Base-by-base conservation (phyloP, 2,329 filamentous ascomycete species). In the Tolypocladium paradoxum region DNA sequence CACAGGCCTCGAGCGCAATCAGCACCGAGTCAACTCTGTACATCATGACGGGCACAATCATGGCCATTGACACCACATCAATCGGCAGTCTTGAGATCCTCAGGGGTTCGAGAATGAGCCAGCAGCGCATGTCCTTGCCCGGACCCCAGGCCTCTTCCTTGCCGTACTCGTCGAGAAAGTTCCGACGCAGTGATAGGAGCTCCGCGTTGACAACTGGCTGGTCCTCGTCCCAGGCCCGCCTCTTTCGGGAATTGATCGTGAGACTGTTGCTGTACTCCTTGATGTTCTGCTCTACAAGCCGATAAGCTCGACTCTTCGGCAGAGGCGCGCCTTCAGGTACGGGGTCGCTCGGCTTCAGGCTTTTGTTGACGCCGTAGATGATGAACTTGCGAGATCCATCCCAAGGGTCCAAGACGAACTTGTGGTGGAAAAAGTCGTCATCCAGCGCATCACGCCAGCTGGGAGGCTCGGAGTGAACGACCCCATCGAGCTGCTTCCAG, bases 161-260 rank as follows among this genome's bases (percentile, higher is more conserved):
- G 24, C 79, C 76, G 3, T 77, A 79, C 58, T 85, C 82, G 54
- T 92, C 89, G 1, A 97, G 76, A 35, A 93, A 77, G 65, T 97
- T 96, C 33, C 90, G 82, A n/a, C 90, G 83, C 35, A 90, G 76
- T 1, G 86, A 75, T 29, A 95, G 77, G 48, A 86, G 73, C 57
- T 92, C 81, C 0, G 86, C 90, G 60, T 85, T 78, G 6, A 95
- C 70, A 0, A 99, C 93, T 1, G 90, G 88, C 60, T 97, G 89
- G n/a, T 85, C 72, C 37, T 80, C 74, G 35, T 81, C 74, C 71
- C 85, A 87, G 0, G 63, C 63, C 65, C 37, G 71, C 73, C 20
- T 70, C 58, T 52, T 81, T 74, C 55, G 82, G 70, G 60, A 58
- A 24, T 83, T 86, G 6, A 76, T 74, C 70, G 81, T 92, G 20